phyloP scores from a whole-genome alignment of 331 rosid species.

The Acacia pycnantha region DNA sequence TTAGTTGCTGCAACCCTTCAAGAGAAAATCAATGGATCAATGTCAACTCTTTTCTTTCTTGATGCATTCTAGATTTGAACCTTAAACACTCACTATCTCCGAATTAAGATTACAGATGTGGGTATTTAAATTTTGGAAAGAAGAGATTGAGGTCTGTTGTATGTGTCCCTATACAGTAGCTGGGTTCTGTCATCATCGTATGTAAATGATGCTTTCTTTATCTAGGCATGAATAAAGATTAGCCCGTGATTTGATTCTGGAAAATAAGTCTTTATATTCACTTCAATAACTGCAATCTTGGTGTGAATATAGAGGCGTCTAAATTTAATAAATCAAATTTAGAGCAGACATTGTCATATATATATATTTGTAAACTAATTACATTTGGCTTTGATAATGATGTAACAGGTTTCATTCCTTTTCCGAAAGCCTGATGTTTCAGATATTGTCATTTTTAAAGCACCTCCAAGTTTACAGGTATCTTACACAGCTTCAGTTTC shows the following conservation, averaged over 20 bases:
- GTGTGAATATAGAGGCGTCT: background rate
- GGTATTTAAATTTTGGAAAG: background rate
- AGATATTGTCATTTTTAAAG: constrained; percentile 86
- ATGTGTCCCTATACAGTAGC: background rate
- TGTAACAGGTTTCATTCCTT: constrained; percentile 67
- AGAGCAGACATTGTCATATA: background rate
- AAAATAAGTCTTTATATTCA: background rate
- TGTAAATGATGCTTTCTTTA: background rate
- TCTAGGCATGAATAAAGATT: background rate
- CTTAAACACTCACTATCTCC: background rate
- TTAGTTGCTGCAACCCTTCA: background rate
- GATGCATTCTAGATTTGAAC: background rate
- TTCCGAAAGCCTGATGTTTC: constrained; percentile 88
- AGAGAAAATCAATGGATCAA: background rate
- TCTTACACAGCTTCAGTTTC: background rate
- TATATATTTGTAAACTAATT: constrained; percentile 17
- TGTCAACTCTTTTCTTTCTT: background rate
- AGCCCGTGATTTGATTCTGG: background rate
- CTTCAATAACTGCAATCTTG: background rate
- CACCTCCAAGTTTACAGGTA: constrained; percentile 84
- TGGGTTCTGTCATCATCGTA: background rate
- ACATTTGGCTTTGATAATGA: constrained; percentile 12
- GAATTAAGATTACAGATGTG: background rate
- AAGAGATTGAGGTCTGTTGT: background rate
- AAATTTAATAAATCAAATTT: background rate